Base-by-base conservation (phyloP, 2,329 filamentous ascomycete species). In the Penicillium sp. region DNA sequence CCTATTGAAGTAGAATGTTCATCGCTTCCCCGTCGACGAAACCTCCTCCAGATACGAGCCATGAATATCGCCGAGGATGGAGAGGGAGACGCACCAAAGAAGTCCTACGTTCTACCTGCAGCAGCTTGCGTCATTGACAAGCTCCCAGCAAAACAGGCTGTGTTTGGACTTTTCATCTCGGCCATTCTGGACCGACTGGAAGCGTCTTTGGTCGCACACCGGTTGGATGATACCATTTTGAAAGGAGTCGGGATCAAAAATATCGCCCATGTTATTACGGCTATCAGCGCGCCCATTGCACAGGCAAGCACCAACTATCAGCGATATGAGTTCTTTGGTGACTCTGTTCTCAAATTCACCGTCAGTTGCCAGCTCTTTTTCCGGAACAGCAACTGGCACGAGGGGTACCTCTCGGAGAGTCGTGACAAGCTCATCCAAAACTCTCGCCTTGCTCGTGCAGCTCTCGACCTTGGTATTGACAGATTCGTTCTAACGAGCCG, bases 261-360 rank as follows among this genome's bases (percentile, higher is more conserved):
- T 60, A 61, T 84, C 3, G 72, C 76, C 0, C 75, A 88, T 34
- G 68, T 95, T 0, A 69, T 85, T 1, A 86, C 84, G 10, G 91
- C 92, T 1, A 87, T 95, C 48, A 89, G 83, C 49, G 79, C 89
- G 0, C 83, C 86, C 0, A 79, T 79, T 1, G 85, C 89, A 0
- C 68, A 72, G 2, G 85, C 86, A 46, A 70, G 76, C 1, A 81
- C 79, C 0, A 82, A 96, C 61, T 97, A 97, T 68, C 89, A 97
- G 65, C 81, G 89, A 3, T 77, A 96, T 0, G 94, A 97, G 69
- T 95, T 95, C 63, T 76, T 97, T 0, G 94, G 94, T 0, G 93
- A 97, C 66, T 86, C 85, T 0, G 79, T 96, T 2, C 79, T 97
- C 37, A 97, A 97, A 66, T 83, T 88, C 55, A 85, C 84, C 45